Base-by-base conservation (phyloP, 2,329 filamentous ascomycete species). In the Tricladium varicosporioides region DNA sequence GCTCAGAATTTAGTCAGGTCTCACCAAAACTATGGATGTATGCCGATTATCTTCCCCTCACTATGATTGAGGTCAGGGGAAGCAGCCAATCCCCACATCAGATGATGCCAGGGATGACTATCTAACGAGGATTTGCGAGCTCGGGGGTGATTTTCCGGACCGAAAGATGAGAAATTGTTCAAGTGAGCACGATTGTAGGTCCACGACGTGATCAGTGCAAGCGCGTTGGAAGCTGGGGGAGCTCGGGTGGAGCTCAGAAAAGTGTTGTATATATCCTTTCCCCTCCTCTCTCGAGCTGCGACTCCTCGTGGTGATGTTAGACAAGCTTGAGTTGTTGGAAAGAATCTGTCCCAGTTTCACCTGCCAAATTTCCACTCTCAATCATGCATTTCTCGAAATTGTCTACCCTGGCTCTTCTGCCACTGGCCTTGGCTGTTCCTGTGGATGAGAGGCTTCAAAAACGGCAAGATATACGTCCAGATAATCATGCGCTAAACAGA, bases 401-500 rank as follows among this genome's bases (percentile, higher is more conserved):
- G 16, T 32, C 53, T 43, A 40, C 48, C 14, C 52, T 59, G 16
- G 62, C 59, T 14, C 33, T 64, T 15, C 31, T 64, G 13, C 58
- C 51, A 22, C 40, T 44, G 7, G 49, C 55, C 11, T 48, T 66
- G 22, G 63, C 63, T 32, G 48, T 59, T 51, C 65, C 67, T 45
- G 58, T 63, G 46, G 18, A 14, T 40, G 49, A 36, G 5, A 54
- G 62, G 16, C 42, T 54, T 15, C 11, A 48, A 5, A 46, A 54
- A 9, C 51, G 53, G 33, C 59, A 63, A 52, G n/a, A 36, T 9
- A 32, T 18, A 11, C 57, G 59, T 36, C 45, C 61, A n/a, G 62
- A 67, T 54, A 62, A 63, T 40, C 61, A 64, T 53, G 60, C 57
- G 2, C 27, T 65, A 18, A 67, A 69, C 33, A 32, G 51, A 31